These are phyloP conservation scores for Tricholoma bakamatsutake DNA, from an alignment of 768 basidiomycete species.

Conservation along the genomic window DNA sequence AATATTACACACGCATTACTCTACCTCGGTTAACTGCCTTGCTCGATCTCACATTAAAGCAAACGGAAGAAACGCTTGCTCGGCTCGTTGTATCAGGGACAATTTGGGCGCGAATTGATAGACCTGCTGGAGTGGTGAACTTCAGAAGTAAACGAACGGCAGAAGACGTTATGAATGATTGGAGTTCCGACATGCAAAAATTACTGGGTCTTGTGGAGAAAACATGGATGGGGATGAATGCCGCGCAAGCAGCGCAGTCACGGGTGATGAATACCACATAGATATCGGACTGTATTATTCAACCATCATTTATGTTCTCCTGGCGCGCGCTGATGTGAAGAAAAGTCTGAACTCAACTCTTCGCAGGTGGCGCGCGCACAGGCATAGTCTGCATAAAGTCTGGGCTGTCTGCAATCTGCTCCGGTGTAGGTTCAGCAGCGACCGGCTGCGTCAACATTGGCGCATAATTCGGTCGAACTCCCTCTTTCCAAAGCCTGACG, in stretches of 20 bases:
- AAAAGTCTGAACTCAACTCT: background rate
- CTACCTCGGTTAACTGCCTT: conserved; percentile 76
- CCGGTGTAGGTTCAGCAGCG: conserved; percentile 7
- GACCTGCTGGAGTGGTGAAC: conserved; percentile 83
- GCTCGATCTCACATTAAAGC: conserved; percentile 74
- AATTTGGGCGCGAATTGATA: conserved; percentile 91
- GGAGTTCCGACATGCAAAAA: conserved; percentile 96
- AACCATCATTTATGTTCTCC: conserved; percentile 1
- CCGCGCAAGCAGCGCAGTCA: conserved; percentile 80
- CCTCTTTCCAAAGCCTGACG: conserved; percentile 64
- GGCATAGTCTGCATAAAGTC: background rate
- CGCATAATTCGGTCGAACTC: conserved; percentile 61
- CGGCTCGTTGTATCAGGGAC: conserved; percentile 88
- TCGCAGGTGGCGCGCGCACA: no score
- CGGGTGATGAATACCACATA: conserved; percentile 36
- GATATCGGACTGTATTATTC: background rate
- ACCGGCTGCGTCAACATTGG: conserved; percentile 44
- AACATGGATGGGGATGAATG: conserved; percentile 98
- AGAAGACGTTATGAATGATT: conserved; percentile 96
- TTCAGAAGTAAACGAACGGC: conserved; percentile 80
- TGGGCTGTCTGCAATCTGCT: conserved; percentile 4
- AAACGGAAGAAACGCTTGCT: conserved; percentile 86
- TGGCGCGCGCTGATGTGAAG: background rate
- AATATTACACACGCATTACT: conserved; percentile 94
- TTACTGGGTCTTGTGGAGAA: conserved; percentile 90